Conservation (phyloP, 2,329 filamentous ascomycete species). For the Tolypocladium ovalisporum region DNA sequence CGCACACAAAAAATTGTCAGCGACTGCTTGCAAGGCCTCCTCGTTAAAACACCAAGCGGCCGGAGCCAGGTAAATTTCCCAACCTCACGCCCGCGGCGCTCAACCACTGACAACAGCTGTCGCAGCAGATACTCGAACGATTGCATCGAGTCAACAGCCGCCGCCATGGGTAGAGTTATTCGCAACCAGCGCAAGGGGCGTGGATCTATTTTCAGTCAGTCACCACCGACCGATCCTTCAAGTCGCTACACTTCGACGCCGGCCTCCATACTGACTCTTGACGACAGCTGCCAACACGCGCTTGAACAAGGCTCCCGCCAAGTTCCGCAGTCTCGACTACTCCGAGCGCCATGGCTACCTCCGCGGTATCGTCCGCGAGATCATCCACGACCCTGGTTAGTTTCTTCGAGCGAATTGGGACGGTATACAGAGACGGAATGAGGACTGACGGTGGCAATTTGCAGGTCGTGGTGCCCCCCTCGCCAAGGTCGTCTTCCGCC, state of each 20-base stretch:
- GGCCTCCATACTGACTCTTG: slow-evolving; percentile 17
- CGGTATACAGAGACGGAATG: slow-evolving; percentile 7
- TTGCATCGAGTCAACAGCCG: slow-evolving; percentile 23
- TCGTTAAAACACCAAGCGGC: slow-evolving; percentile 29
- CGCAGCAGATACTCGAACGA: slow-evolving; percentile 19
- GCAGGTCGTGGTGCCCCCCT: slow-evolving; percentile 81
- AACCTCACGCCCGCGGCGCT: slow-evolving; percentile 10
- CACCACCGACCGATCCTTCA: slow-evolving; percentile 11
- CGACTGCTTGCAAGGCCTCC: slow-evolving; percentile 15
- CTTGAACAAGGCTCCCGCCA: slow-evolving; percentile 74
- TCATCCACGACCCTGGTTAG: slow-evolving; percentile 90
- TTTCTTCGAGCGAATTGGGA: slow-evolving; percentile 12
- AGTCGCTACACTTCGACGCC: slow-evolving; percentile 8
- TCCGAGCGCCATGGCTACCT: slow-evolving; percentile 96
- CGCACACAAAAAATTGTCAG: slow-evolving; percentile 28
- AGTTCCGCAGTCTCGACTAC: slow-evolving; percentile 96
- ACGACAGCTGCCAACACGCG: slow-evolving; percentile 64
- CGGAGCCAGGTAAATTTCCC: slow-evolving; percentile 24
- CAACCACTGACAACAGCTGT: slow-evolving; percentile 4
- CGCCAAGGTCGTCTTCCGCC: slow-evolving; percentile 92
- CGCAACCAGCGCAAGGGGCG: slow-evolving; percentile 55
- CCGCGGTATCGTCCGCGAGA: slow-evolving; percentile 95
- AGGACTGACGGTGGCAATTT: slow-evolving; percentile 15
- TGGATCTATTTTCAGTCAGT: slow-evolving; percentile 48
- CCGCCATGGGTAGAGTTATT: slow-evolving; percentile 48